A percentile compares a stretch with the other conserved stretches of the same genome.
Evolutionary conservation across 257 asterid genomes (phyloP).

Genomic region (Orobanche coerulescens): DNA sequence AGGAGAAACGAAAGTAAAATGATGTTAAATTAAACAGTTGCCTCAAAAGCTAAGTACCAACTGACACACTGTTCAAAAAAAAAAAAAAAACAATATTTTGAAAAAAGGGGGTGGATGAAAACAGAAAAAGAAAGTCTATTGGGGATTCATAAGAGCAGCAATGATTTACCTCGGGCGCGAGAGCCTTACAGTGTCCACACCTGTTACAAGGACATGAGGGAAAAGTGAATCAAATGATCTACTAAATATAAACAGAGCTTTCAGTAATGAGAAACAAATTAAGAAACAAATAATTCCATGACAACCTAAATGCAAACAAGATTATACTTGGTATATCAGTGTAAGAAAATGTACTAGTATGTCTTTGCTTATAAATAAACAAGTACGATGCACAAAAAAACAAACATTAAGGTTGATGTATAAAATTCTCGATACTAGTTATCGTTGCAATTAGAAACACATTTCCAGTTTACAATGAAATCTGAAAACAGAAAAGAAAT

Average conservation of each 20-base stretch:
- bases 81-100: neutral
- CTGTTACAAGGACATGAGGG: constrained; percentile 32
- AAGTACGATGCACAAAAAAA: neutral
- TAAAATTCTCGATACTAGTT: neutral
- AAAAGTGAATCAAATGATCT: constrained; percentile 11
- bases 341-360: neutral
- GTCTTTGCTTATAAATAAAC: neutral
- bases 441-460: neutral
- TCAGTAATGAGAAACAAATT: neutral
- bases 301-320: neutral
- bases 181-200: constrained; percentile 93
- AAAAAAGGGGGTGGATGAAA: neutral
- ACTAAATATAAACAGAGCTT: neutral
- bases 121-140: neutral
- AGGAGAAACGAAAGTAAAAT: neutral
- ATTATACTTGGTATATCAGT: neutral
- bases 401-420: neutral
- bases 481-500: neutral
- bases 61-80: neutral
- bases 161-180: constrained; percentile 85
- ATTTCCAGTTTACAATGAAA: neutral
- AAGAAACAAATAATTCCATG: neutral
- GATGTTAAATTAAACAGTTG: constrained; percentile 11
- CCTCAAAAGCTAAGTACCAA: neutral
- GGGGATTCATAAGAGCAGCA: neutral